Conservation (phyloP, 228 moss, liverwort and hornwort genomes). For the Sphagnum fallax region DNA sequence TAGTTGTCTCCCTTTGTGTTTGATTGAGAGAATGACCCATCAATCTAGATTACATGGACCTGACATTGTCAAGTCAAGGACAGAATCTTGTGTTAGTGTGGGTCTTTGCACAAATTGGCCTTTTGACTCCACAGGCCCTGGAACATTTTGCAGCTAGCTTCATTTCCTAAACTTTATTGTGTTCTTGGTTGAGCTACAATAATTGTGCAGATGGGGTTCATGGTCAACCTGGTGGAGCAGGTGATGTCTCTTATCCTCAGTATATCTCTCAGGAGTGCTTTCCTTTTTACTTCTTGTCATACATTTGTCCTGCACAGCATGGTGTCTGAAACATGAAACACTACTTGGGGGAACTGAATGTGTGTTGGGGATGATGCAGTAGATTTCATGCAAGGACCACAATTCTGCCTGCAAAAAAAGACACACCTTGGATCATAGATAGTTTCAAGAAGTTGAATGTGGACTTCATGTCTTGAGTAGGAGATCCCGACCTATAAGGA, state of each 20-base stretch:
- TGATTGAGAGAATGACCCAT: background rate
- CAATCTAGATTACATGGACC: background rate
- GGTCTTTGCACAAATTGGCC: too few species aligned
- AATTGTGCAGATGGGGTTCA: constrained; percentile 72
- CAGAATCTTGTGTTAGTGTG: too few species aligned
- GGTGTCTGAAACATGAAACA: background rate
- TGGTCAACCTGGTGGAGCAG: constrained; percentile 87
- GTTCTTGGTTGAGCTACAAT: too few species aligned
- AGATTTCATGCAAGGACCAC: constrained; percentile 88
- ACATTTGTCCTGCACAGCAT: background rate
- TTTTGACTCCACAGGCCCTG: too few species aligned
- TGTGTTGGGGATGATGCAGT: constrained; percentile 18
- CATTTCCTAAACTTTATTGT: too few species aligned
- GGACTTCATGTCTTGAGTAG: constrained; percentile 55
- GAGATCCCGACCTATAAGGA: constrained; percentile 7
- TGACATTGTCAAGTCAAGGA: background rate
- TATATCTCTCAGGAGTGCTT: constrained; percentile 66
- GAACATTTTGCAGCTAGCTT: too few species aligned
- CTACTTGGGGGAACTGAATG: background rate
- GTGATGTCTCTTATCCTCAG: constrained; percentile 70
- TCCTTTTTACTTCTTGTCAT: background rate
- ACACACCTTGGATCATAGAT: constrained; percentile 79
- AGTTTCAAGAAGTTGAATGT: constrained; percentile 77
- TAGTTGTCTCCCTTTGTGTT: constrained; percentile 11
- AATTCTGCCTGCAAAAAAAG: constrained; percentile 73